Evolutionary conservation across 139 green algal species (phyloP), one percentile per base, ranked within the genome.

Genomic region (Chlorella sp.): DNA sequence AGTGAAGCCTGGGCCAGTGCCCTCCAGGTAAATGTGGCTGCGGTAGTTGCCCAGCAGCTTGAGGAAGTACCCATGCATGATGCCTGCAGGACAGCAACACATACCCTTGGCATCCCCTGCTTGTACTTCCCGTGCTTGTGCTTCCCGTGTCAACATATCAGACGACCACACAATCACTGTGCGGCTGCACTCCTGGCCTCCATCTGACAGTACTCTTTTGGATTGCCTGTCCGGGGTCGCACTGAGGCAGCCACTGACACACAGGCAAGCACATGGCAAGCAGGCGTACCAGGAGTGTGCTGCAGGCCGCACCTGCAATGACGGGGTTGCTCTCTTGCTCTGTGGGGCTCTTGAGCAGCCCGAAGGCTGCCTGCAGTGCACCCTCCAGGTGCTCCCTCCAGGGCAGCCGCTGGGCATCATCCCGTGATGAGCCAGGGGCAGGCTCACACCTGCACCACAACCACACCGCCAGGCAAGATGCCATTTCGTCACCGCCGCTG

Each of bases 311-410:
- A 86, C 80, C 71, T 1, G 74, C 76, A 23, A 93, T 88, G 26
- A 88, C 5, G 26, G 80, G 75, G 59, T 84, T 91, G 77, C 78
- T 89, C 82, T 93, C 85, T 60, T 88, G 87, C 85, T 94, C 87
- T 31, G 82, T 90, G n/a, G 87, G 87, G 73, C 82, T 91, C 36
- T 83, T 69, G 67, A 92, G 70, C 2, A 66, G 72, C 42, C 73
- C 69, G 33, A 84, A 79, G 1, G 77, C 77, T 31, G 82, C 76
- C 24, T 78, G 49, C 65, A 89, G 71, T 2, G 82, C 88, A 2
- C 49, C 61, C 30, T 78, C 71, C 68, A 94, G 83, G 68, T 82
- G 74, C 4, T 87, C 73, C 0, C 74, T 62, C 71, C 80, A 88
- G 5, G 89, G 89, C 77, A 94, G 78, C 49, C 67, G 32, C 32